Evolutionary conservation across 257 asterid species (phyloP).

Genomic region (Nicotiana paniculata): DNA sequence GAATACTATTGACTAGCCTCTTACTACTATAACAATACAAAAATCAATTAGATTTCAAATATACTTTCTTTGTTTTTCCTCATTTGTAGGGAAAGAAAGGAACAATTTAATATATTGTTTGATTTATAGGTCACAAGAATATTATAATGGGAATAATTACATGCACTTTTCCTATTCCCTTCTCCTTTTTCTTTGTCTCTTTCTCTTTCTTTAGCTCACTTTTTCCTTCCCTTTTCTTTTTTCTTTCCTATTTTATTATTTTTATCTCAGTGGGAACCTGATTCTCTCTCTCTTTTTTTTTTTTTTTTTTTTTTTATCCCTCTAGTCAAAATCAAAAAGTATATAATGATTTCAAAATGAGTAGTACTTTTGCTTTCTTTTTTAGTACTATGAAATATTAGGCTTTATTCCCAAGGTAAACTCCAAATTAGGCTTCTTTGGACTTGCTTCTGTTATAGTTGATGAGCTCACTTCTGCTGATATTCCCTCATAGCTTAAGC

Average conservation of each 20-base stretch:
- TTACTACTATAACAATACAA: background rate
- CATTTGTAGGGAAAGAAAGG: background rate
- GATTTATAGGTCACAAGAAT: background rate
- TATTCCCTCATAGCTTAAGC: slow-evolving; percentile 52
- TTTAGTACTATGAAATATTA: slow-evolving; percentile 6
- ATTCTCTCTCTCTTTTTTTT: slow-evolving; percentile 15
- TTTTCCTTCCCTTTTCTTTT: background rate
- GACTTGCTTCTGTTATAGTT: slow-evolving; percentile 51
- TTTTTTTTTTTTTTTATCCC: slow-evolving; percentile 28
- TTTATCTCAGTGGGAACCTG: slow-evolving; percentile 44
- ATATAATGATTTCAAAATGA: slow-evolving; percentile 56
- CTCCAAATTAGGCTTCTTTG: slow-evolving; percentile 79
- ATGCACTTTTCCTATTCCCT: background rate
- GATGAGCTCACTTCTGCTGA: slow-evolving; percentile 80
- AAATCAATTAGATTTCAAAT: background rate
- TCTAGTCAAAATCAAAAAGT: slow-evolving; percentile 28
- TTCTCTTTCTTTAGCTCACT: slow-evolving; percentile 45
- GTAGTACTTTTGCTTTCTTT: slow-evolving; percentile 10
- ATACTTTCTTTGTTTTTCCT: background rate
- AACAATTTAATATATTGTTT: slow-evolving; percentile 1
- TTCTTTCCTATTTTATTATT: background rate
- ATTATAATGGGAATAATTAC: background rate
- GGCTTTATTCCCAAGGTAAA: slow-evolving; percentile 65
- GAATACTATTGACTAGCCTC: background rate
- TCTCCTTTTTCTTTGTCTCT: slow-evolving; percentile 52